A percentile compares a stretch with the other conserved stretches of the same genome.
Evolutionary conservation across 805 yeast genomes (phyloP).

Genomic region (Saccharomycopsis selenospora): DNA sequence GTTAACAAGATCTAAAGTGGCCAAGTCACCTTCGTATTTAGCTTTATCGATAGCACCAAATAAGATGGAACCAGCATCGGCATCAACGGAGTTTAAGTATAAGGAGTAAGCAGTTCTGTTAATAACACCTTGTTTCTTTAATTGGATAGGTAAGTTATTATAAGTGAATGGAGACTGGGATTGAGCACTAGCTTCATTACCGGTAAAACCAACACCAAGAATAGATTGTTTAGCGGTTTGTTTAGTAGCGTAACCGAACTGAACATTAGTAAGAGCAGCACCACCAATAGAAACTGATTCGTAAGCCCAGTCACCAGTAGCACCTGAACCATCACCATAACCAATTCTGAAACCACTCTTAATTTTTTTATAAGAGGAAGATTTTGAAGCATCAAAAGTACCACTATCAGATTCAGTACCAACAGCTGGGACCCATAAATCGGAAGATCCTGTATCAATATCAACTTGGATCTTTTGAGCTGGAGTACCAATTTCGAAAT

Average conservation of each 20-base stretch:
- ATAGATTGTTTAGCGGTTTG: conserved; percentile 15
- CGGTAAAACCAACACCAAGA: conserved; percentile 16
- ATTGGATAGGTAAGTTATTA: conserved; percentile 26
- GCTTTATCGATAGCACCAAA: conserved; percentile 52
- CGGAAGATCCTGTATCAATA: conserved; percentile 45
- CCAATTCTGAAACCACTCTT: conserved; percentile 32
- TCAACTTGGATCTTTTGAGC: conserved; percentile 36
- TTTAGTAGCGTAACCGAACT: conserved; percentile 33
- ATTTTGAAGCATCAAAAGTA: conserved; percentile 23
- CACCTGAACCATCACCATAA: conserved; percentile 44
- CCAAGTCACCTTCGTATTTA: conserved; percentile 39
- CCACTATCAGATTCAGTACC: conserved; percentile 7
- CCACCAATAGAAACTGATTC: conserved; percentile 17
- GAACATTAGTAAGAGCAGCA: conserved; percentile 38
- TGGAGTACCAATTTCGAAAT: conserved; percentile 38
- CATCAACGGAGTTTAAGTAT: conserved; percentile 31
- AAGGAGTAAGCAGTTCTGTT: conserved; percentile 37
- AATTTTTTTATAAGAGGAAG: conserved; percentile 25
- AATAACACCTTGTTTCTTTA: conserved; percentile 36
- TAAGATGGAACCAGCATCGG: conserved; percentile 32
- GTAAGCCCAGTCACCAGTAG: conserved; percentile 40
- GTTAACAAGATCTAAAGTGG: conserved; percentile 25
- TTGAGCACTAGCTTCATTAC: conserved; percentile 14
- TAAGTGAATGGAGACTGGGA: conserved; percentile 12
- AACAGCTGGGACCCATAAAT: conserved; percentile 38